These are phyloP conservation scores for Botrytis cinerea DNA, from an alignment of 2,329 filamentous ascomycete genomes.

Conservation along the genomic window DNA sequence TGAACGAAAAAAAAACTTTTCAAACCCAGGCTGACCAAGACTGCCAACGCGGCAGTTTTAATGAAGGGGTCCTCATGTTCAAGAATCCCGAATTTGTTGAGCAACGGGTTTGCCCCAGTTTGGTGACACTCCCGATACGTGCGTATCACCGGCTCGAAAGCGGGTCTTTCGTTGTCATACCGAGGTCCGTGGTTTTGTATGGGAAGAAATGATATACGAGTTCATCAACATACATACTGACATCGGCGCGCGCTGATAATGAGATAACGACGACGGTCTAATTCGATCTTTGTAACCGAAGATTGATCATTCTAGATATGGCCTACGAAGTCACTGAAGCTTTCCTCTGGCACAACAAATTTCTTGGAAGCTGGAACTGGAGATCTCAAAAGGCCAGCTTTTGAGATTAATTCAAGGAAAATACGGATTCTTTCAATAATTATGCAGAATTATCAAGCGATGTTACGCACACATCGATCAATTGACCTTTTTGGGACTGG, in stretches of 20 bases:
- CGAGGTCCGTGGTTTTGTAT: not conserved
- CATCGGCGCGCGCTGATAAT: not conserved
- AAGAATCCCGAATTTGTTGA: not conserved
- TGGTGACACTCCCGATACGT: conserved; percentile 4
- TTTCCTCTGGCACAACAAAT: not conserved
- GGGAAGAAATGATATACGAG: not conserved
- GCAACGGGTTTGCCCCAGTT: not conserved
- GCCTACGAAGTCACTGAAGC: not conserved
- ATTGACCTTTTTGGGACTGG: not conserved
- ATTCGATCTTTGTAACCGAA: not conserved
- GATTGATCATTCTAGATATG: not conserved
- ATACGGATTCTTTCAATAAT: too few species aligned
- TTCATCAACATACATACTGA: too few species aligned
- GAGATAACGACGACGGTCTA: not conserved
- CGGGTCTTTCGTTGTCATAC: conserved; percentile 2
- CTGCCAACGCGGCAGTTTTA: not conserved
- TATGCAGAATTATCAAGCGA: not conserved
- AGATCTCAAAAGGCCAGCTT: not conserved
- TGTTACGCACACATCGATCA: not conserved
- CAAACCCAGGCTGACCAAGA: not conserved
- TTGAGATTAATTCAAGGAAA: not conserved
- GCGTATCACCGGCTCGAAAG: conserved; percentile 8
- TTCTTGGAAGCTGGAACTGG: too few species aligned
- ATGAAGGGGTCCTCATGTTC: not conserved
- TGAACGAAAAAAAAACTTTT: not conserved